phyloP scores from a whole-genome alignment of 164 flowering plant genomes.

The Taxillus chinensis region DNA sequence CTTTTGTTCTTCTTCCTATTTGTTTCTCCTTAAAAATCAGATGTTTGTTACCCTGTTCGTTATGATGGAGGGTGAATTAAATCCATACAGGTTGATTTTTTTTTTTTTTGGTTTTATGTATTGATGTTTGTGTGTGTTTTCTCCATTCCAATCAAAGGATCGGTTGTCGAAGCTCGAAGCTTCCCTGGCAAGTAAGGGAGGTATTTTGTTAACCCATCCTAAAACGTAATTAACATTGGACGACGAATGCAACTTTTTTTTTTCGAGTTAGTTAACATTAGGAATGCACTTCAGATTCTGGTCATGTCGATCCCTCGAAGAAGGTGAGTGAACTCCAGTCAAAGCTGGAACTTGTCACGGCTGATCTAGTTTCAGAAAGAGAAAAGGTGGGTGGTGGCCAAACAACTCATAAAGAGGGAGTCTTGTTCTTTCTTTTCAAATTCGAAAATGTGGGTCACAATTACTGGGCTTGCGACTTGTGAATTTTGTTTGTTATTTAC shows the following conservation, averaged over 20 bases:
- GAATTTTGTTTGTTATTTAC: constrained; percentile 5
- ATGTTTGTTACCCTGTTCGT: background rate
- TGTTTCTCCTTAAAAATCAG: background rate
- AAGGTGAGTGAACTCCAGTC: constrained; percentile 33
- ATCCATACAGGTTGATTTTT: background rate
- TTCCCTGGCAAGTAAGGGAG: constrained; percentile 28
- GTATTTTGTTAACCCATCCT: constrained; percentile 13
- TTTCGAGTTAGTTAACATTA: constrained; percentile 20
- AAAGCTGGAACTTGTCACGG: constrained; percentile 30
- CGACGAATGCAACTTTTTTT: background rate
- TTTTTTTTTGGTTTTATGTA: background rate
- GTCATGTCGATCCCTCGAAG: constrained; percentile 13
- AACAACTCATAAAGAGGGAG: background rate
- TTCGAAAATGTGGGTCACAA: background rate
- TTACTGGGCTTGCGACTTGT: background rate
- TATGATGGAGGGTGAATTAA: too few species aligned
- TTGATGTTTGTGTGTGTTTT: background rate
- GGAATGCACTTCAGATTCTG: constrained; percentile 9
- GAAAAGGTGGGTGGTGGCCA: constrained; percentile 19
- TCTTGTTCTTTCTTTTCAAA: background rate
- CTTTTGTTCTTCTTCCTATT: constrained; percentile 3
- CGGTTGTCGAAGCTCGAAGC: constrained; percentile 57
- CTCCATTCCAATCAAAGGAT: constrained; percentile 18
- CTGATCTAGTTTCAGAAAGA: constrained; percentile 19
- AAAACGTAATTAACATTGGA: background rate